Base-by-base conservation (phyloP, 495 filamentous ascomycete species). In the Platismatia glauca region DNA sequence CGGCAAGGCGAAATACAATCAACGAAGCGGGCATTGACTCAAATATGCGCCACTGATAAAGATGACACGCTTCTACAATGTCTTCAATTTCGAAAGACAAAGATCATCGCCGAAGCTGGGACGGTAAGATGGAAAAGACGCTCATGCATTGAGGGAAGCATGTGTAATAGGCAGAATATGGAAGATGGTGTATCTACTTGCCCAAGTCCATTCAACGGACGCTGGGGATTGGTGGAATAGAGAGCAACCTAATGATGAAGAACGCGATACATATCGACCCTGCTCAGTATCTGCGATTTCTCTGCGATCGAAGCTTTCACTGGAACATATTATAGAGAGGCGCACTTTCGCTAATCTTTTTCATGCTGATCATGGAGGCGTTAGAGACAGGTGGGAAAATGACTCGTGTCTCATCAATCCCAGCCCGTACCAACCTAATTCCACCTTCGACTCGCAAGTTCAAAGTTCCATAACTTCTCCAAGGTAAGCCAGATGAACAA, bases 1-100 rank as follows among this genome's bases (percentile, higher is more conserved):
- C 67, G 92, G 92, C 72, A 97, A 97, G 84, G 82, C 89, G 34
- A 82, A 84, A 62, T 97, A 96, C 76, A 79, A 75, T 64, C 83
- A 70, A 46, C 58, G 67, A 18, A 67, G 61, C 31, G 66, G 66
- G 27, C 66, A 67, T 56, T 70, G 58, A 68, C 33, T 6, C 11
- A 29, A 6, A 27, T 22, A 7, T 11, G 38, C 20, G 43, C 2
- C 16, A 24, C 16, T 57, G 22, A 18, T 2, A 39, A 29, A 13
- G 16, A 27, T 31, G 27, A n/a, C 52, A 50, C 18, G 0, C 34
- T 64, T 67, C 61, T 58, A 35, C 15, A 4, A 46, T 66, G 58
- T 60, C 33, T 33, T 64, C 44, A 38, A 24, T 20, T 4, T 33
- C 16, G 29, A 53, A 11, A 20, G 29, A 20, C 12, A 20, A 20